Base-by-base conservation (phyloP, 2,329 filamentous ascomycete genomes). In the Aspergillus novofumigatus region DNA sequence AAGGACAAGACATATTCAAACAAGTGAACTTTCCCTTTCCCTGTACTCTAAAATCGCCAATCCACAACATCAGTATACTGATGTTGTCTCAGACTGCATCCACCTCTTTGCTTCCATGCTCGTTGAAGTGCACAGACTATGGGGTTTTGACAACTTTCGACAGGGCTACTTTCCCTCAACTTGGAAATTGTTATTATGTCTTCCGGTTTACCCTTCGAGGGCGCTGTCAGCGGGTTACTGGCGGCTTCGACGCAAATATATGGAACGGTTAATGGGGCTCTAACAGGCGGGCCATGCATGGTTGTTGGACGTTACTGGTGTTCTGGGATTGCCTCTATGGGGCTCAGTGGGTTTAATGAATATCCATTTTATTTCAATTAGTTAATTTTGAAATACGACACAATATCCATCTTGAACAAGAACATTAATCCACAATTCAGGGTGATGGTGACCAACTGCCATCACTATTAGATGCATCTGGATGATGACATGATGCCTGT, bases 21-120 rank as follows among this genome's bases (percentile, higher is more conserved):
- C 55, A 75, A 75, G 71, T 76, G 67, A 66, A 69, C 64, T 26
- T 51, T 32, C 48, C 17, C 64, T 26, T 51, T 32, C 48, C 17
- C 29, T 23, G n/a, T 17, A 14, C 23, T 20, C 23, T 10, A 21
- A 21, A 35, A 4, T 47, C 32, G n/a, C 55, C 61, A 32, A 62
- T 52, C 17, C 20, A 7, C n/a, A 41, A 25, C 14, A 4, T 35
- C 21, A n/a, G 21, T 6, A 23, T 51, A 29, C 11, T 17, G 28
- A 51, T 51, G 14, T 29, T 23, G 20, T 5, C 3, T n/a, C 28
- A 76, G 74, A 53, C 70, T 67, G 14, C 66, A 73, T 48, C 75
- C 74, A 44, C 75, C 75, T 38, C 72, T 77, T 26, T 77, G 75
- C 65, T 76, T 75, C 63, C 74, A 75, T 62, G 70, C 74, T 47